These are phyloP conservation scores for Rhododendron mucronatum DNA, from an alignment of 148 eudicot species.

Conservation along the genomic window DNA sequence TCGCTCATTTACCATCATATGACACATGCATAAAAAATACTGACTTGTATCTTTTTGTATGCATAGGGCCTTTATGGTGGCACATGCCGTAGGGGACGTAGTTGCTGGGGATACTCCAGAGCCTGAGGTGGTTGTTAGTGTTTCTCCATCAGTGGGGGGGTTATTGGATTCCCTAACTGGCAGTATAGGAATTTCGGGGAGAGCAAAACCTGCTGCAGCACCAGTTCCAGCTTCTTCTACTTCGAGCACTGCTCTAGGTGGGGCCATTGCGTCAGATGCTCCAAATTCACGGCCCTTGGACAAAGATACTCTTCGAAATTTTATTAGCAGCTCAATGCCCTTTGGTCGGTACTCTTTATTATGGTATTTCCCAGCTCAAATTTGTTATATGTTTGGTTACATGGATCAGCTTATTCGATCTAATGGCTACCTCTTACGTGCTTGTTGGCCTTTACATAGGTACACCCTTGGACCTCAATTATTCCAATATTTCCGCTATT, in stretches of 20 bases:
- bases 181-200: slow-evolving; percentile 82
- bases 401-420: background rate
- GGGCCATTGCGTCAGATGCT: slow-evolving; percentile 58
- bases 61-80: slow-evolving; percentile 79
- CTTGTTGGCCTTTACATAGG: slow-evolving; percentile 40
- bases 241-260: slow-evolving; percentile 38
- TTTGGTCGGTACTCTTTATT: slow-evolving; percentile 73
- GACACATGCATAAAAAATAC: background rate
- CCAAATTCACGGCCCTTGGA: slow-evolving; percentile 71
- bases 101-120: slow-evolving; percentile 66
- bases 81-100: slow-evolving; percentile 78
- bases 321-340: slow-evolving; percentile 88
- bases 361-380: slow-evolving; percentile 26
- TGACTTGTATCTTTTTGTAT: background rate
- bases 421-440: slow-evolving; percentile 6
- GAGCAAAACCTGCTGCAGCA: slow-evolving; percentile 77
- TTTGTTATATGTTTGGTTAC: background rate
- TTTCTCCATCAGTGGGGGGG: slow-evolving; percentile 89
- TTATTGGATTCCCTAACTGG: slow-evolving; percentile 94
- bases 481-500: slow-evolving; percentile 71
- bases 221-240: slow-evolving; percentile 67
- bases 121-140: slow-evolving; percentile 71
- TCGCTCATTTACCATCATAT: background rate
- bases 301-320: slow-evolving; percentile 78
- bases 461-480: slow-evolving; percentile 86